Conservation (phyloP, 352 stramenopile genomes). For the Phytophthora citrophthora region DNA sequence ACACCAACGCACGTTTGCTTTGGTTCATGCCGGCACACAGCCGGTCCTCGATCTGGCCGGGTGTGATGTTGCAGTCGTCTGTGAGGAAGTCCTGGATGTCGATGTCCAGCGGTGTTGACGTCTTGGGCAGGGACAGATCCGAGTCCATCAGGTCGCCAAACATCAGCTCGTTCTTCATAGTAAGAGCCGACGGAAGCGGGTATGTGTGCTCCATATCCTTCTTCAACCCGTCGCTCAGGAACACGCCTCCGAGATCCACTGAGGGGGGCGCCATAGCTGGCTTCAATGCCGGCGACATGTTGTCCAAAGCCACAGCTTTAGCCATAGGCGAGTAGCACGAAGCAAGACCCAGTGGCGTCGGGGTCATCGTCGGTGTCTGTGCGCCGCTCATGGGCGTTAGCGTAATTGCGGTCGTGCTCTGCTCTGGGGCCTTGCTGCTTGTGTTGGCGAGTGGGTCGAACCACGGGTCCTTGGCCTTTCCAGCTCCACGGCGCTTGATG, state of each 20-base stretch:
- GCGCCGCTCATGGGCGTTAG: conserved; percentile 14
- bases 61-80: conserved; percentile 77
- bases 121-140: conserved; percentile 38
- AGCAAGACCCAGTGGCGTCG: conserved; percentile 40
- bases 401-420: not conserved
- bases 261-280: conserved; percentile 68
- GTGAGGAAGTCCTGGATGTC: conserved; percentile 85
- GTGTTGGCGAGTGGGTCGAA: conserved; percentile 71
- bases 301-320: conserved; percentile 81
- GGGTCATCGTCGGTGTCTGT: conserved; percentile 34
- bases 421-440: conserved; percentile 24
- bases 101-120: conserved; percentile 53
- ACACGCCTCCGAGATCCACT: conserved; percentile 60
- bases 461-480: conserved; percentile 88
- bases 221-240: conserved; percentile 46
- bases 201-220: conserved; percentile 50
- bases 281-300: conserved; percentile 87
- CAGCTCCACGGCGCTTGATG: conserved; percentile 84
- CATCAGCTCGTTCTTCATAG: conserved; percentile 59
- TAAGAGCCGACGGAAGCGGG: conserved; percentile 42
- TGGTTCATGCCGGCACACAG: conserved; percentile 41
- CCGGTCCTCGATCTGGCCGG: conserved; percentile 50
- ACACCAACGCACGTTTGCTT: conserved; percentile 69
- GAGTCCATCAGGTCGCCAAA: conserved; percentile 42
- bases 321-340: conserved; percentile 81